Percentiles rank a stretch among this genome's conserved stretches.
phyloP scores from a whole-genome alignment of 2,329 filamentous ascomycete species.

The Pseudodiploospora longispora region DNA sequence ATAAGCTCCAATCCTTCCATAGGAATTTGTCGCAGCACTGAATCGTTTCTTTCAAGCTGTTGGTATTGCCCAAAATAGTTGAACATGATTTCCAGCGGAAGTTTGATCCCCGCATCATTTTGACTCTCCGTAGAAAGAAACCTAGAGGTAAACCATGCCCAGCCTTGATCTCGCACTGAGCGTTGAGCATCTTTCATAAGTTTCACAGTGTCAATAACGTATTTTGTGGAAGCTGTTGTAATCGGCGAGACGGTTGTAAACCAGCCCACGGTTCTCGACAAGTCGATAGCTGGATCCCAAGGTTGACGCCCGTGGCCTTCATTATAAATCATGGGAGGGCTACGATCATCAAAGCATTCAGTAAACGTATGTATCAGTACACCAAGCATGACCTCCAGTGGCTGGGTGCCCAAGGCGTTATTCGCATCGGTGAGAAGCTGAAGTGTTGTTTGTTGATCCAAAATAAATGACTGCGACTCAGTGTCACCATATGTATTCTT shows the following conservation, averaged over 20 bases:
- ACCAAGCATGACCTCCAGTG: constrained; percentile 10
- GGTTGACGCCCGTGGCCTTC: no score
- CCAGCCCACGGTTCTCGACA: no score
- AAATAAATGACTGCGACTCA: neutral
- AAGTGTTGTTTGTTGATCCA: constrained; percentile 2
- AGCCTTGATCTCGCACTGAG: constrained; percentile 11
- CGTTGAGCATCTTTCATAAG: constrained; percentile 14
- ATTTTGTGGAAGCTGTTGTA: no score
- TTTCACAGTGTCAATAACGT: constrained; percentile 6
- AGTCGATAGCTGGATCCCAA: no score
- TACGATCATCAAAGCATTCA: neutral
- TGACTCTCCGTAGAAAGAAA: constrained; percentile 13
- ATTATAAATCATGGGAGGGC: no score
- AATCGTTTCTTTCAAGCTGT: constrained; percentile 2
- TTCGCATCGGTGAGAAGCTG: constrained; percentile 4
- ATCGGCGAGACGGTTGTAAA: no score
- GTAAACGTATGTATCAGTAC: constrained; percentile 17
- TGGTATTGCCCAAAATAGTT: constrained; percentile 14
- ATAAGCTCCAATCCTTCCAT: neutral
- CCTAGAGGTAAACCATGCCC: constrained; percentile 12
- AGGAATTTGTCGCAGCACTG: neutral
- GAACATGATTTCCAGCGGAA: constrained; percentile 22
- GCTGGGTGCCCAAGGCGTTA: constrained; percentile 5
- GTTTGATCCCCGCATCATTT: constrained; percentile 20
- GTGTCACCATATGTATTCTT: neutral